Conservation (phyloP, 805 yeast species). For the Kuraishia borneana region DNA sequence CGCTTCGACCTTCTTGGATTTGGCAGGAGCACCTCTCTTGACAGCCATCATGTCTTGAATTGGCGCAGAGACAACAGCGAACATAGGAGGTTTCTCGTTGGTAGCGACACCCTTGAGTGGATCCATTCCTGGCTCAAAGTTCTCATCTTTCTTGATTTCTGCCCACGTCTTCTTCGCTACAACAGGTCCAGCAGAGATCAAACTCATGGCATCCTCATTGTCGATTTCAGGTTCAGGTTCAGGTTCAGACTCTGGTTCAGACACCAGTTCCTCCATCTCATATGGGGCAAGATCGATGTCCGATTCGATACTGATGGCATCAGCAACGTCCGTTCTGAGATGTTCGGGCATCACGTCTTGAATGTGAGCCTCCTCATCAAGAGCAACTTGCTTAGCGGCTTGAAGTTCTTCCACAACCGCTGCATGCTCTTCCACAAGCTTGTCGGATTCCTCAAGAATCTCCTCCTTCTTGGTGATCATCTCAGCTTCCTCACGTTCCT, state of each 20-base stretch:
- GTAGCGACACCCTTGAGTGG: constrained; percentile 12
- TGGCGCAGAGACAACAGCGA: constrained; percentile 12
- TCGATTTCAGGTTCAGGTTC: constrained; percentile 15
- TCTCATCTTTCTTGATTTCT: constrained; percentile 13
- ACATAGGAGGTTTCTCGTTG: constrained; percentile 26
- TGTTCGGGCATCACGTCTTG: constrained; percentile 43
- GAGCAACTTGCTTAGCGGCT: constrained; percentile 22
- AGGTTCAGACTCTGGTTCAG: constrained; percentile 15
- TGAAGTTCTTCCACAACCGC: constrained; percentile 23
- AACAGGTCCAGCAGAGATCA: constrained; percentile 11
- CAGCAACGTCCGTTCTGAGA: constrained; percentile 24
- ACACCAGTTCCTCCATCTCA: constrained; percentile 15
- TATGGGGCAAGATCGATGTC: constrained; percentile 16
- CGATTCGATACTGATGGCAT: constrained; percentile 14
- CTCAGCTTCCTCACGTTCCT: constrained; percentile 17
- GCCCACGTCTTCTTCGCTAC: constrained; percentile 17
- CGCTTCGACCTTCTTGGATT: constrained; percentile 5
- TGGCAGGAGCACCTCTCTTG: constrained; percentile 4
- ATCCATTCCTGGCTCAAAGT: constrained; percentile 10
- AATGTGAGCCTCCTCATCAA: constrained; percentile 32
- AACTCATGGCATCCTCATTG: constrained; percentile 13
- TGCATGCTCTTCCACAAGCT: constrained; percentile 28
- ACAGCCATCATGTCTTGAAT: constrained; percentile 2
- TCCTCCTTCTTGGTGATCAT: constrained; percentile 19
- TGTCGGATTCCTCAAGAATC: constrained; percentile 30